These are phyloP conservation scores for Amborella trichopoda DNA, from an alignment of 164 flowering plant species.

Conservation along the genomic window DNA sequence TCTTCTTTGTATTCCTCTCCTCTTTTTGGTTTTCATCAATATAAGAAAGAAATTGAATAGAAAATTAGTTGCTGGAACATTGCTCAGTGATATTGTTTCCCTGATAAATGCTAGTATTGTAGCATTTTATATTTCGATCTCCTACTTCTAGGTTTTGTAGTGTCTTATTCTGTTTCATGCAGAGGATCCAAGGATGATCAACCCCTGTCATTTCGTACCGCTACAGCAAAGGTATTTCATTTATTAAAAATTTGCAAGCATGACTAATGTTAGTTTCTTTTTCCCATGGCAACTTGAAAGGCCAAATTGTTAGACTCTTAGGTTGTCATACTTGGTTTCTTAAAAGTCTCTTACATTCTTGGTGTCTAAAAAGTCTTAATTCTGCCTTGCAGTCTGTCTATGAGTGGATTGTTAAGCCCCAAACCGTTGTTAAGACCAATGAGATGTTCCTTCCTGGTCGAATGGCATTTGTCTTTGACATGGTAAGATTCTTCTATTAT, in stretches of 20 bases:
- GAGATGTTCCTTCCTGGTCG: conserved; percentile 99
- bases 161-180: conserved; percentile 8
- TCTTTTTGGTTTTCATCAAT: too few species aligned
- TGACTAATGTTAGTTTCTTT: neutral
- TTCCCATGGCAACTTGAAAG: neutral
- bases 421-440: conserved; percentile 57
- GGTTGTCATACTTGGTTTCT: neutral
- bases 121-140: too few species aligned
- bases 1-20: too few species aligned
- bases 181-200: conserved; percentile 72
- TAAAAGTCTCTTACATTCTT: neutral
- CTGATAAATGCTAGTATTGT: too few species aligned
- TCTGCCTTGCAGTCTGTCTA: conserved; percentile 60
- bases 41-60: too few species aligned
- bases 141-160: too few species aligned
- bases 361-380: neutral
- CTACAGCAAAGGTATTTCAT: conserved; percentile 63
- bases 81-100: too few species aligned
- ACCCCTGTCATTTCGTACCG: conserved; percentile 71
- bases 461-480: conserved; percentile 81
- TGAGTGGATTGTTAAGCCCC: conserved; percentile 93
- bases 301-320: neutral
- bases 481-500: conserved; percentile 56
- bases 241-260: neutral
- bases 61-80: too few species aligned